Evolutionary conservation across 1,284 basidiomycete genomes (phyloP).

Genomic region (Heliocybe sulcata): DNA sequence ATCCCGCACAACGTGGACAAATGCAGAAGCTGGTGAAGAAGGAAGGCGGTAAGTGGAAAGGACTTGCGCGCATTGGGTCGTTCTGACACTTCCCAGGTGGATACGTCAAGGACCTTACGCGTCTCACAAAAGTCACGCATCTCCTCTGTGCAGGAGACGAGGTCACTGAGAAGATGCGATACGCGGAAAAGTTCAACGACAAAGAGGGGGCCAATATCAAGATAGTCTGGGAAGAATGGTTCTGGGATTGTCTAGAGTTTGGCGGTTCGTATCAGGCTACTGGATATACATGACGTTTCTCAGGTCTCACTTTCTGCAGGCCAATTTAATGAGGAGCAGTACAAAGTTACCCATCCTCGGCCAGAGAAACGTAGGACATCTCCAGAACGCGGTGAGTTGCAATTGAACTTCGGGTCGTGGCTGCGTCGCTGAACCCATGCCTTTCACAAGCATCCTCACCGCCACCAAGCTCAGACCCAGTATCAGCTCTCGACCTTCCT

Average conservation of each 20-base stretch:
- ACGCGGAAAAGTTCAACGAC: slow-evolving; percentile 61
- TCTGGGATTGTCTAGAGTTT: slow-evolving; percentile 71
- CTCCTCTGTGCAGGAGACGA: slow-evolving; percentile 50
- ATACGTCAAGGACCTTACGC: slow-evolving; percentile 56
- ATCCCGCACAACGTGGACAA: slow-evolving; percentile 41
- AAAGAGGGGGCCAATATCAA: slow-evolving; percentile 57
- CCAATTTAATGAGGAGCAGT: slow-evolving; percentile 44
- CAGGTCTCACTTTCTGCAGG: slow-evolving; percentile 25
- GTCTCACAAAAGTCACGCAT: slow-evolving; percentile 65
- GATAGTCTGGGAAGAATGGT: slow-evolving; percentile 82
- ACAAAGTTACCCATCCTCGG: slow-evolving; percentile 49
- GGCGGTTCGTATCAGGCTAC: slow-evolving; percentile 47
- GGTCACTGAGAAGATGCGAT: slow-evolving; percentile 63
- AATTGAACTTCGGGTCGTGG: neutral
- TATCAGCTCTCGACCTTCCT: neutral
- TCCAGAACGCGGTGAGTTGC: neutral
- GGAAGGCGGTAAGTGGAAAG: slow-evolving; percentile 42
- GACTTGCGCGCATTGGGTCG: neutral
- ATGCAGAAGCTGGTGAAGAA: slow-evolving; percentile 48
- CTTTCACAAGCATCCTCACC: slow-evolving; percentile 6
- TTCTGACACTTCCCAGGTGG: slow-evolving; percentile 2
- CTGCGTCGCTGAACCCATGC: neutral
- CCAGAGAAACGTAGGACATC: slow-evolving; percentile 32
- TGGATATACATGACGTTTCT: too few relatives aligned
- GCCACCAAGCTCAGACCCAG: slow-evolving; percentile 5